phyloP scores from a whole-genome alignment of 345 rosid genomes.

The Anastatica hierochuntica region DNA sequence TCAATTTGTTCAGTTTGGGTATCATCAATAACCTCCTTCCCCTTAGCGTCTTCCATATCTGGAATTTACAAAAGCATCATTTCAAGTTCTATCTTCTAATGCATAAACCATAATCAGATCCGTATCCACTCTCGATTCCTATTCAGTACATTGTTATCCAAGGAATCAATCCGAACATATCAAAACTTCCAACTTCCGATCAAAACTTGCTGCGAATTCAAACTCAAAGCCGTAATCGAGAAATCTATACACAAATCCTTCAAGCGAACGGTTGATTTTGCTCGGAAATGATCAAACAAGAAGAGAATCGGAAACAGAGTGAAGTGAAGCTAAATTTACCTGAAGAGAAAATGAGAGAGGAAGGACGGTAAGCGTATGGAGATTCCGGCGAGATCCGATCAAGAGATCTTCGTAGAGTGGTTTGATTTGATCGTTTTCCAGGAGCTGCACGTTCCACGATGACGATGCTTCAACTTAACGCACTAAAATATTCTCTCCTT shows the following conservation, averaged over 20 bases:
- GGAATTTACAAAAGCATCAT: background rate
- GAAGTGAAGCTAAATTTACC: background rate
- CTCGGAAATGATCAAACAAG: background rate
- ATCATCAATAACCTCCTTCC: constrained; percentile 24
- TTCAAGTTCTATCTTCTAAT: background rate
- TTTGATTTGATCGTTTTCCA: too few species aligned
- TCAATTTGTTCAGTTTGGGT: constrained; percentile 3
- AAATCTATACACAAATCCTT: background rate
- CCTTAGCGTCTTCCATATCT: constrained; percentile 31
- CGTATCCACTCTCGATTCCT: background rate
- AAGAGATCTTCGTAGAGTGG: background rate
- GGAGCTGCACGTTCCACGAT: constrained; percentile 13
- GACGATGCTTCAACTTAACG: constrained; percentile 26
- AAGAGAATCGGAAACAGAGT: background rate
- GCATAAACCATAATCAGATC: too few species aligned
- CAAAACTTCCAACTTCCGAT: background rate
- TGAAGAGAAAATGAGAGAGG: background rate
- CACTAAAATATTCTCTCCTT: constrained; percentile 9
- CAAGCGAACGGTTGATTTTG: background rate
- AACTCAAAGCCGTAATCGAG: background rate
- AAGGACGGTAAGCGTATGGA: constrained; percentile 10
- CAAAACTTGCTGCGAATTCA: too few species aligned
- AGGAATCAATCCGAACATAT: too few species aligned
- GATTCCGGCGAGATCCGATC: constrained; percentile 28
- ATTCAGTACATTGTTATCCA: background rate